Evolutionary conservation across 2,329 filamentous ascomycete genomes (phyloP).

Genomic region (Tympanopsis confertula): DNA sequence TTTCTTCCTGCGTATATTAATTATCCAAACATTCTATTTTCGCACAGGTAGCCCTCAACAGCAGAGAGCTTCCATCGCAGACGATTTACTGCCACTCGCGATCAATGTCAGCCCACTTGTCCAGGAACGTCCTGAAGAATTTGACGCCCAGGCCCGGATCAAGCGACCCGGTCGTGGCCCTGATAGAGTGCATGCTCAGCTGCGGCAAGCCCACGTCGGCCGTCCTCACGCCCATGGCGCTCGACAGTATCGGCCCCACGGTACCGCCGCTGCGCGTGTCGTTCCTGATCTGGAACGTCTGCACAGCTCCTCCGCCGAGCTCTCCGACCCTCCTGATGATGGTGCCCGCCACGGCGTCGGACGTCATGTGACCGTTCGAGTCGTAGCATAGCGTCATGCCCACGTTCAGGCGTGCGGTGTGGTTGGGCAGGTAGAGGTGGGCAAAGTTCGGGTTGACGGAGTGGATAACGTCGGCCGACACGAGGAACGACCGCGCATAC

Average conservation of each 20-base stretch:
- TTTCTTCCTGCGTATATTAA: too few species aligned
- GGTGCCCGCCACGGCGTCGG: slow-evolving; percentile 73
- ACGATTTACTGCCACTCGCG: slow-evolving; percentile 52
- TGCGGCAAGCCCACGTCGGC: slow-evolving; percentile 86
- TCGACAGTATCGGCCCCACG: slow-evolving; percentile 78
- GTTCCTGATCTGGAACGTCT: slow-evolving; percentile 91
- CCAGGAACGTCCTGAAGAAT: slow-evolving; percentile 80
- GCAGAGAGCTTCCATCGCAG: too few species aligned
- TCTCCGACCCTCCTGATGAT: slow-evolving; percentile 71
- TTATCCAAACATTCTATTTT: too few species aligned
- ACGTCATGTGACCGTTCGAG: slow-evolving; percentile 91
- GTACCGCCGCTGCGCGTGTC: slow-evolving; percentile 83
- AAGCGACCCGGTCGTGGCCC: slow-evolving; percentile 73
- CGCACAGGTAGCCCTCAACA: too few species aligned
- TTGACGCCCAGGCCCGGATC: slow-evolving; percentile 82
- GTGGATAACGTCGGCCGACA: slow-evolving; percentile 88
- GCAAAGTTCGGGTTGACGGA: slow-evolving; percentile 92
- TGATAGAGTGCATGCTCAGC: slow-evolving; percentile 85
- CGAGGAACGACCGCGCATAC: slow-evolving; percentile 81
- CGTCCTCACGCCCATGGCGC: slow-evolving; percentile 67
- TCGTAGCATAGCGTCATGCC: slow-evolving; percentile 73
- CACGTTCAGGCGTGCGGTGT: slow-evolving; percentile 78
- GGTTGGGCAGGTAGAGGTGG: slow-evolving; percentile 68
- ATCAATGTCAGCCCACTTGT: slow-evolving; percentile 76
- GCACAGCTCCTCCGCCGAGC: slow-evolving; percentile 58